These are phyloP conservation scores for Lachancea mirantina DNA, from an alignment of 805 yeast genomes.

Conservation along the genomic window DNA sequence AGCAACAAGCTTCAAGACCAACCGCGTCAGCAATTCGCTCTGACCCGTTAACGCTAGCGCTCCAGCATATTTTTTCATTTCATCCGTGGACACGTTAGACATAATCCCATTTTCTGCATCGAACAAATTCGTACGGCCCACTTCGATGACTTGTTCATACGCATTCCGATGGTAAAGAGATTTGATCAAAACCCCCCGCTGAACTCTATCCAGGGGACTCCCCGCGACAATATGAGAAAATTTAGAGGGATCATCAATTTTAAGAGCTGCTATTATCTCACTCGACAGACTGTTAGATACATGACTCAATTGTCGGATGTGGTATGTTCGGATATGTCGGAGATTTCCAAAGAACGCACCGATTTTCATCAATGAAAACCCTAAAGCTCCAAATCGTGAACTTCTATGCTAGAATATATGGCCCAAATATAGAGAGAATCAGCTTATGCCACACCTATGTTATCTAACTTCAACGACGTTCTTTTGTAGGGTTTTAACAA, in stretches of 20 bases:
- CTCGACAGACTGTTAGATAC: not conserved
- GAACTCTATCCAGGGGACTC: not conserved
- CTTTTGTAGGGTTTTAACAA: too few relatives aligned
- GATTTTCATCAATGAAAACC: not conserved
- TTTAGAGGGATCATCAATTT: not conserved
- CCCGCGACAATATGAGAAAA: not conserved
- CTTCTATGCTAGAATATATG: too few relatives aligned
- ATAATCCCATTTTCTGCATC: conserved; percentile 7
- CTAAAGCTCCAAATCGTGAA: not conserved
- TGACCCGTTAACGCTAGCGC: conserved; percentile 14
- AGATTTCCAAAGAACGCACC: not conserved
- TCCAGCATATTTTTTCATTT: conserved; percentile 16
- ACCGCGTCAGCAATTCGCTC: conserved; percentile 10
- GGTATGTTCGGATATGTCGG: not conserved
- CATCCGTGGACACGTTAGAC: conserved; percentile 14
- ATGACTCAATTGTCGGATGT: too few relatives aligned
- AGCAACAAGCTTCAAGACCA: conserved; percentile 15
- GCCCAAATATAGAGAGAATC: too few relatives aligned
- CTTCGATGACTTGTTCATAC: conserved; percentile 11
- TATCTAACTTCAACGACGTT: too few relatives aligned
- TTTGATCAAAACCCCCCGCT: conserved; percentile 10
- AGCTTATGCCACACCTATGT: too few relatives aligned
- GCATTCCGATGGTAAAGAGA: conserved; percentile 16
- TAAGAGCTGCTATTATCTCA: not conserved
- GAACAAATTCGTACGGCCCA: conserved; percentile 16